These are phyloP conservation scores for Cladophialophora exuberans DNA, from an alignment of 2,329 filamentous ascomycete genomes.

Conservation along the genomic window DNA sequence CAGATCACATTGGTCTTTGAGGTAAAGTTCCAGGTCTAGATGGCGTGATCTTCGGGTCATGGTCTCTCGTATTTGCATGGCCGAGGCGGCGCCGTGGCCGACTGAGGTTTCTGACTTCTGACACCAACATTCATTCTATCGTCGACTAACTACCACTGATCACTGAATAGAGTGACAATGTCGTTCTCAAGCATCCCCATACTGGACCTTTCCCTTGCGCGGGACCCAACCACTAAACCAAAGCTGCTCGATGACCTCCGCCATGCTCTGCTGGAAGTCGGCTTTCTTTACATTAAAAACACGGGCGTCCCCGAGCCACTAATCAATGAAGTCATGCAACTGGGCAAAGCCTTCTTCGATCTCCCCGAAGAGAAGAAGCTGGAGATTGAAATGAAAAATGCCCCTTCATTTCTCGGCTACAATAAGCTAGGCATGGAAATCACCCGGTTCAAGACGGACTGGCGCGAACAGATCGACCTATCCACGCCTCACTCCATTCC, in stretches of 20 bases:
- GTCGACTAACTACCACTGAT: no score
- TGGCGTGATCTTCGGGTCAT: no score
- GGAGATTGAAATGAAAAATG: conserved; percentile 73
- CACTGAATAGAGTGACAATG: no score
- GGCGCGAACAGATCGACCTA: conserved; percentile 85
- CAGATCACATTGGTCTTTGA: no score
- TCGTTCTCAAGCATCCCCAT: conserved; percentile 62
- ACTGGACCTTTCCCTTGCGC: conserved; percentile 71
- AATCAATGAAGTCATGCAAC: conserved; percentile 65
- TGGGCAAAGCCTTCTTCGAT: conserved; percentile 76
- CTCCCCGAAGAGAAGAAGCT: conserved; percentile 77
- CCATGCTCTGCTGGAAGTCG: conserved; percentile 79
- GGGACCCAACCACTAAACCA: conserved; percentile 67
- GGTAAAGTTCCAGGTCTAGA: no score
- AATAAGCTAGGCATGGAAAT: conserved; percentile 59
- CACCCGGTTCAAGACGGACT: conserved; percentile 75
- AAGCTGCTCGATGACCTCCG: conserved; percentile 72
- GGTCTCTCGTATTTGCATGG: no score
- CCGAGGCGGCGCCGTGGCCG: no score
- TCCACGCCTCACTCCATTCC: conserved; percentile 76
- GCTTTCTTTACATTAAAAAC: conserved; percentile 83
- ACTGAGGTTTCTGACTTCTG: no score
- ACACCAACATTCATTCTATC: no score
- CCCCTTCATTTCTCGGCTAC: conserved; percentile 65
- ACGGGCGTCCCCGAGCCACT: conserved; percentile 71